Percentiles rank a stretch among this genome's conserved stretches.
Conservation (phyloP, 345 rosid species). For the Aquilaria sinensis region DNA sequence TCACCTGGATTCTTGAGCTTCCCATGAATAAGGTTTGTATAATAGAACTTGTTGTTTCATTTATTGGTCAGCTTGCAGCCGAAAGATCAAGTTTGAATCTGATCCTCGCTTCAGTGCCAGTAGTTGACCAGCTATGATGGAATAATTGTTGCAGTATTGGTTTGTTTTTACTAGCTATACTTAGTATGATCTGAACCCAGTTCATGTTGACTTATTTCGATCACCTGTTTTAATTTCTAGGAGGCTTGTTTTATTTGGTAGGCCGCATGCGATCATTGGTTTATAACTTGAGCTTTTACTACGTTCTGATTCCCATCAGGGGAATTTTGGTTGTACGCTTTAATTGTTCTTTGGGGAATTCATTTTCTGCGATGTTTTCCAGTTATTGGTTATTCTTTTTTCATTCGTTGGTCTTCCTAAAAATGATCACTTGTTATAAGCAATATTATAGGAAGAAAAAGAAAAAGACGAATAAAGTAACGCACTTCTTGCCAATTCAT, state of each 20-base stretch:
- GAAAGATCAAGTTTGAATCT: no score
- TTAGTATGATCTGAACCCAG: not conserved
- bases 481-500: not conserved
- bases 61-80: not conserved
- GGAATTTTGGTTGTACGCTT: no score
- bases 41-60: not conserved
- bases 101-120: no score
- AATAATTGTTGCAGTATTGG: not conserved
- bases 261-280: no score
- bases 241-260: constrained; percentile 1
- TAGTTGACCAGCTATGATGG: not conserved
- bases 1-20: not conserved
- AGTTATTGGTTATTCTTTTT: not conserved
- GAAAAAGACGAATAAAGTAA: no score
- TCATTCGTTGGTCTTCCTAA: not conserved
- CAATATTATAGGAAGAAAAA: no score
- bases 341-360: no score
- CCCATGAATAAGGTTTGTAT: constrained; percentile 15
- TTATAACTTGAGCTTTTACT: no score
- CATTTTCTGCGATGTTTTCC: no score
- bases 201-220: not conserved
- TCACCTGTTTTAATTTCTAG: not conserved
- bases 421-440: no score
- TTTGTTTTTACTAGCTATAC: not conserved
- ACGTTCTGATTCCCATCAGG: no score